Base-by-base conservation (phyloP, 2,329 filamentous ascomycete genomes). In the Sclerotinia borealis region DNA sequence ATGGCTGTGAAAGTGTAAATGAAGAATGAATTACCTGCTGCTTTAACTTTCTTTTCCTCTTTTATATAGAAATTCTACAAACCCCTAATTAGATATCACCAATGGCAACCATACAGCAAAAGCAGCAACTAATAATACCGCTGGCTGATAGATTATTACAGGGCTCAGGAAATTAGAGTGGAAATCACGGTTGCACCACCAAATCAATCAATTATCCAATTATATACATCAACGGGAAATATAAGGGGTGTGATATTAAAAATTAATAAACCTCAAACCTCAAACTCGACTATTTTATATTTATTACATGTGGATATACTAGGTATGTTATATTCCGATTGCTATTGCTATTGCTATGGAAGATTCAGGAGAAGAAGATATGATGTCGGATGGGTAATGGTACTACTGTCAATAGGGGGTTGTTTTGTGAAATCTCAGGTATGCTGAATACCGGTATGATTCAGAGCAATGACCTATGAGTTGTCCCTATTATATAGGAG, bases 201-300 rank as follows among this genome's bases (percentile, higher is more conserved):
- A 0, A 8, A 17, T 1, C 4, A 9, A 1, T 25, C 52, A 55
- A 55, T 55, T 2, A 43, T n/a, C 0, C 4, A 9, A 1, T 25
- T 37, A 55, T 43, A 43, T 2, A 43, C 13, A n/a, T 31, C 37
- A 5, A 9, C 0, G 6, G 22, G 10, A 15, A 2, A 31, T 31
- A 55, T 31, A 43, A 55, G 37, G 25, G 31, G 37, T 43, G 25
- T n/a, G 19, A 52, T n/a, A 52, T 31, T 25, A 27, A 55, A 17
- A 43, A 31, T 4, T 37, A 55, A 55, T 55, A 55, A 43, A 55
- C 13, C 10, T 55, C 52, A 55, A 55, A 55, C 50, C 13, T 55
- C 52, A 55, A 55, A 55, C 50, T 9, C 11, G 19, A 10, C 17
- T 17, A 8, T 54, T 15, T 31, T 39, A 22, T 11, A n/a, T 19